Percentiles rank a stretch among this genome's conserved stretches.
Evolutionary conservation across 768 basidiomycete genomes (phyloP).

Genomic region (Macrolepiota fuliginosa): DNA sequence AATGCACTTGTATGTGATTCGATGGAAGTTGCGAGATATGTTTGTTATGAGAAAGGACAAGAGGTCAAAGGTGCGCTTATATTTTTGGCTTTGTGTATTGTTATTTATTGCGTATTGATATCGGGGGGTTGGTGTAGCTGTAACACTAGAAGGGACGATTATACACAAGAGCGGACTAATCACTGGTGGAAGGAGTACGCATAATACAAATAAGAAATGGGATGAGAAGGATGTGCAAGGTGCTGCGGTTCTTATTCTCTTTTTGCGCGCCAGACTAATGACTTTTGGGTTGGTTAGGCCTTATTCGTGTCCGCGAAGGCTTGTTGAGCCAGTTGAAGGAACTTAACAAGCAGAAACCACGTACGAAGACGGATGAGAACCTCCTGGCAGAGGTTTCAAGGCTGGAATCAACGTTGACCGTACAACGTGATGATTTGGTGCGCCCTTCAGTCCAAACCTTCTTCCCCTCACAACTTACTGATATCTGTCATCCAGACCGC

Average conservation of each 20-base stretch:
- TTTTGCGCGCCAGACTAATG: background rate
- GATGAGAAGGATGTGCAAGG: conserved; percentile 93
- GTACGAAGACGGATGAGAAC: conserved; percentile 80
- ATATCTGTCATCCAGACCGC: conserved; percentile 66
- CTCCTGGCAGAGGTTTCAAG: conserved; percentile 74
- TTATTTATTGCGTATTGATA: background rate
- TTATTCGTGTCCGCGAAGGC: conserved; percentile 61
- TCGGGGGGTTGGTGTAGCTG: conserved; percentile 50
- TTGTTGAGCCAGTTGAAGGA: conserved; percentile 78
- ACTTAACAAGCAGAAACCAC: conserved; percentile 78
- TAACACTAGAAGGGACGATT: conserved; percentile 93
- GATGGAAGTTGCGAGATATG: conserved; percentile 87
- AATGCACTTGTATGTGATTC: conserved; percentile 94
- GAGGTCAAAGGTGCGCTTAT: conserved; percentile 87
- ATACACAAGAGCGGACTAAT: conserved; percentile 98
- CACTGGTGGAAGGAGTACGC: conserved; percentile 88
- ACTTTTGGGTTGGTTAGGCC: conserved; percentile 25
- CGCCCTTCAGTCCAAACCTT: conserved; percentile 19
- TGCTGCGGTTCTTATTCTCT: conserved; percentile 22
- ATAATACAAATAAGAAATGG: conserved; percentile 81
- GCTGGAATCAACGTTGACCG: conserved; percentile 71
- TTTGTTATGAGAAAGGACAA: conserved; percentile 92
- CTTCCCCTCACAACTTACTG: background rate
- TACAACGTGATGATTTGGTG: conserved; percentile 84
- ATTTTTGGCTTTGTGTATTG: background rate